phyloP scores from a whole-genome alignment of 2,329 filamentous ascomycete genomes.

The Dactylellina drechsleri region DNA sequence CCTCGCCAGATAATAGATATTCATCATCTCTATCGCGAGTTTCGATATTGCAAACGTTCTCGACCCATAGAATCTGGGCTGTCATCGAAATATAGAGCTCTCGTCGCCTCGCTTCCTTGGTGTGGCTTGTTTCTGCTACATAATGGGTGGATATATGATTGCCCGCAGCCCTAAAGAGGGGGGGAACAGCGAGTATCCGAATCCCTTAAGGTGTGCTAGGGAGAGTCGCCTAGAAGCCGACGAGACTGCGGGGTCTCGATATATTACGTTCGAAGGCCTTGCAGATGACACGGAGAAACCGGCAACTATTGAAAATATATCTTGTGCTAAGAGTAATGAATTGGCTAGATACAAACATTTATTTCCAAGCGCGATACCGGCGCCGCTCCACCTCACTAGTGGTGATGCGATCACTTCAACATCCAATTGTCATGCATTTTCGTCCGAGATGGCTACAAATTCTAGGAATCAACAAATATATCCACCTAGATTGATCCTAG shows the following conservation, averaged over 20 bases:
- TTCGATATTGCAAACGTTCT: too few relatives aligned
- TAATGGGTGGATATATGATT: constrained; percentile 52
- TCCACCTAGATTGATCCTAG: constrained; percentile 24
- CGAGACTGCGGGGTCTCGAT: constrained; percentile 22
- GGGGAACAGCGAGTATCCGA: constrained; percentile 16
- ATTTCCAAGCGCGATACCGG: constrained; percentile 30
- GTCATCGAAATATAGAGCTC: too few relatives aligned
- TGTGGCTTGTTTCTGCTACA: neutral
- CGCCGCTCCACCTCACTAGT: constrained; percentile 23
- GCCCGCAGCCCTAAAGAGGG: constrained; percentile 27
- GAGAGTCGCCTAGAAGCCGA: constrained; percentile 29
- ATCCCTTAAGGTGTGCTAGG: constrained; percentile 24
- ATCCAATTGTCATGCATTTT: constrained; percentile 14
- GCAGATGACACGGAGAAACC: constrained; percentile 24
- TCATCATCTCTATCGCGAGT: too few relatives aligned
- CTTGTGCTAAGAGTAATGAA: constrained; percentile 20
- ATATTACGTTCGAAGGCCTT: constrained; percentile 18
- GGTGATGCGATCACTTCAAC: constrained; percentile 10
- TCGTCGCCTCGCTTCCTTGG: neutral
- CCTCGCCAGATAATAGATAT: too few relatives aligned
- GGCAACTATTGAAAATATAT: constrained; percentile 3
- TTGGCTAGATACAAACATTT: constrained; percentile 39
- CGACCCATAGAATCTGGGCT: too few relatives aligned
- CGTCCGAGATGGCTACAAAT: constrained; percentile 11
- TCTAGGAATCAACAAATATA: constrained; percentile 26